Conservation (phyloP, 1,284 basidiomycete genomes). For the Sanghuangporus baumii region DNA sequence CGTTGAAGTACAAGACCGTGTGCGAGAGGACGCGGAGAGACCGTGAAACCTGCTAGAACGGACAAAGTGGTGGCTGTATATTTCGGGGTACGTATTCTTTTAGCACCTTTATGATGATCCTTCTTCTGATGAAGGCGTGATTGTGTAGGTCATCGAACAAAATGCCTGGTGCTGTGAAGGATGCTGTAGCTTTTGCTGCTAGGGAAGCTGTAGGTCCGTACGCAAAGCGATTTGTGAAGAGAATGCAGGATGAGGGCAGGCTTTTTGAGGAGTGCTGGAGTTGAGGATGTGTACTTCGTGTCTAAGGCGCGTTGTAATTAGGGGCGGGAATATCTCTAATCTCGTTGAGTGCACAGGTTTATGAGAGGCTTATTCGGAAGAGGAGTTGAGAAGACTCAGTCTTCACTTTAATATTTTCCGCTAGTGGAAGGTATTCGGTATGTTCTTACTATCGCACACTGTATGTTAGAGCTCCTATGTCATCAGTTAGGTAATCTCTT, state of each 20-base stretch:
- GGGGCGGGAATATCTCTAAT: too few relatives aligned
- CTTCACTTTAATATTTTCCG: too few relatives aligned
- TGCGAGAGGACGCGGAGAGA: slow-evolving; percentile 61
- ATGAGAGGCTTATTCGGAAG: not conserved
- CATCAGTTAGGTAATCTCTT: too few relatives aligned
- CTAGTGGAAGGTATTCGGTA: too few relatives aligned
- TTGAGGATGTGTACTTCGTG: slow-evolving; percentile 25
- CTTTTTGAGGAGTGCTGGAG: slow-evolving; percentile 94
- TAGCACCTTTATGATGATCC: not conserved
- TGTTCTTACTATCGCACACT: too few relatives aligned
- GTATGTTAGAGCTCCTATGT: too few relatives aligned
- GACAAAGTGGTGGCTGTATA: too few relatives aligned
- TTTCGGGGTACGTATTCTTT: slow-evolving; percentile 67
- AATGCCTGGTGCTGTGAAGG: slow-evolving; percentile 87
- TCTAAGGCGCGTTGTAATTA: too few relatives aligned
- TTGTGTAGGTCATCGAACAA: slow-evolving; percentile 80
- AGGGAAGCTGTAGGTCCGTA: slow-evolving; percentile 48
- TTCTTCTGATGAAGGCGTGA: slow-evolving; percentile 5
- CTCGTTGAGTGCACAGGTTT: not conserved
- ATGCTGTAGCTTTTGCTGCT: slow-evolving; percentile 59
- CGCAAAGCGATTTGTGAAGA: slow-evolving; percentile 60
- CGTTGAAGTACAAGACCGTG: slow-evolving; percentile 86
- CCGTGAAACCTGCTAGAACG: too few relatives aligned
- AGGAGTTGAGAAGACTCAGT: too few relatives aligned
- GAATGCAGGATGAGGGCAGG: slow-evolving; percentile 68